phyloP scores from a whole-genome alignment of 768 basidiomycete species.

The Lentinula edodes region DNA sequence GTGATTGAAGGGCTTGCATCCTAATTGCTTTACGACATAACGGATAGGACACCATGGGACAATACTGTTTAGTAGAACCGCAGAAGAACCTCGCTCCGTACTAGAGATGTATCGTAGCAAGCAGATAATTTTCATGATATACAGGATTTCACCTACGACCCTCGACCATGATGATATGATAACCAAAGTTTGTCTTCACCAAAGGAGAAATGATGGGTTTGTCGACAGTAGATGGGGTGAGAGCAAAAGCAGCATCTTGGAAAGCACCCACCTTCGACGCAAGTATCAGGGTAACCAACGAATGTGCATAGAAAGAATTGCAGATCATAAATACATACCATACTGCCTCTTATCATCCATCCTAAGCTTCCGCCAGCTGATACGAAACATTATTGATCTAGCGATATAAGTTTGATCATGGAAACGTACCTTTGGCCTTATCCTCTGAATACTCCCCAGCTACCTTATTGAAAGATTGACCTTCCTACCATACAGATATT shows the following conservation, averaged over 20 bases:
- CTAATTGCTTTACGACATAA: too few species aligned
- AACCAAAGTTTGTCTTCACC: constrained; percentile 80
- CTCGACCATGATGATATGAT: constrained; percentile 91
- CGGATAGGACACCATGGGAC: too few species aligned
- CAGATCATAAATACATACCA: constrained; percentile 45
- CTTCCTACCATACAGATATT: constrained; percentile 37
- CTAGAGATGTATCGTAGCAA: neutral
- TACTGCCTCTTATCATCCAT: constrained; percentile 83
- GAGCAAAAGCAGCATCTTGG: constrained; percentile 84
- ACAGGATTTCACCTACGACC: constrained; percentile 50
- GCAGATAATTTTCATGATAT: neutral
- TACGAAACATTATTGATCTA: neutral
- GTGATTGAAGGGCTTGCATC: neutral
- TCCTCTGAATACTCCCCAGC: constrained; percentile 90
- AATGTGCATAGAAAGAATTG: too few species aligned
- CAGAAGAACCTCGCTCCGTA: too few species aligned
- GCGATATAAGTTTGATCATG: neutral
- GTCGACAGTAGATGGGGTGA: constrained; percentile 75
- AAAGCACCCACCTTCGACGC: constrained; percentile 48
- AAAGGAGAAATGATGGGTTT: constrained; percentile 68
- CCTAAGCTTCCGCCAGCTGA: constrained; percentile 81
- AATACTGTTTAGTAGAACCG: too few species aligned
- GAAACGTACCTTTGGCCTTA: constrained; percentile 71
- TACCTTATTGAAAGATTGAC: constrained; percentile 81
- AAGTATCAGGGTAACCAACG: neutral